These are phyloP conservation scores for Candolleomyces eurysporus DNA, from an alignment of 768 basidiomycete genomes.

Conservation along the genomic window DNA sequence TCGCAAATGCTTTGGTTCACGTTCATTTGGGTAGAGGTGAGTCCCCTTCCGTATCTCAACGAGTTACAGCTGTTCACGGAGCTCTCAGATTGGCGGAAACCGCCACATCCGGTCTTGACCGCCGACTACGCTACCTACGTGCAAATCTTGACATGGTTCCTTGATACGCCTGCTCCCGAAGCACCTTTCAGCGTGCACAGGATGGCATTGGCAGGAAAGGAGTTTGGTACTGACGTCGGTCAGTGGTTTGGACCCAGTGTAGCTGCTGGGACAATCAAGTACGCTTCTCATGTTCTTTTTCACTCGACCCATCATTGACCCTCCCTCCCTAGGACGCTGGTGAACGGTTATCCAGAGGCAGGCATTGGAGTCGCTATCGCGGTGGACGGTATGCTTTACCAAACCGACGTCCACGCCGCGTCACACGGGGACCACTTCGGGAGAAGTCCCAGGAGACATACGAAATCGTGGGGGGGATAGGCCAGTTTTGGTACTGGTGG, in stretches of 20 bases:
- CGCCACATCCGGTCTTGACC: slow-evolving; percentile 56
- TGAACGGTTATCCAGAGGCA: slow-evolving; percentile 75
- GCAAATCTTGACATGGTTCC: slow-evolving; percentile 90
- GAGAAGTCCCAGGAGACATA: slow-evolving; percentile 27
- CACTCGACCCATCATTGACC: not conserved
- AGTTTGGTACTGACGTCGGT: slow-evolving; percentile 92
- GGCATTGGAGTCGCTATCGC: slow-evolving; percentile 82
- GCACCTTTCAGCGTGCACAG: slow-evolving; percentile 94
- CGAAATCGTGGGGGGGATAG: slow-evolving; percentile 73
- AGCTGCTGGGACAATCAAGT: slow-evolving; percentile 96
- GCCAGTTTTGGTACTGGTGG: slow-evolving; percentile 82
- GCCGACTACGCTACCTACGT: slow-evolving; percentile 84
- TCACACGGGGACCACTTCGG: slow-evolving; percentile 43
- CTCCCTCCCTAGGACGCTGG: slow-evolving; percentile 55
- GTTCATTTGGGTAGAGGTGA: slow-evolving; percentile 60
- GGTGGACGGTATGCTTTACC: slow-evolving; percentile 78
- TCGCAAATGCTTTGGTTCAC: slow-evolving; percentile 40
- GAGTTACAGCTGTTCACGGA: not conserved
- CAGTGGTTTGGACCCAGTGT: slow-evolving; percentile 99
- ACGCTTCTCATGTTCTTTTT: slow-evolving; percentile 17
- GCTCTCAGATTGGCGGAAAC: slow-evolving; percentile 80
- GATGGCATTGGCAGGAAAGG: slow-evolving; percentile 93
- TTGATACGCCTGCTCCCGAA: slow-evolving; percentile 81
- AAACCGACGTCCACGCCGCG: slow-evolving; percentile 82
- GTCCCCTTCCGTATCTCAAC: slow-evolving; percentile 18